Conservation (phyloP, 1,284 basidiomycete species). For the Pseudozyma flocculosa region DNA sequence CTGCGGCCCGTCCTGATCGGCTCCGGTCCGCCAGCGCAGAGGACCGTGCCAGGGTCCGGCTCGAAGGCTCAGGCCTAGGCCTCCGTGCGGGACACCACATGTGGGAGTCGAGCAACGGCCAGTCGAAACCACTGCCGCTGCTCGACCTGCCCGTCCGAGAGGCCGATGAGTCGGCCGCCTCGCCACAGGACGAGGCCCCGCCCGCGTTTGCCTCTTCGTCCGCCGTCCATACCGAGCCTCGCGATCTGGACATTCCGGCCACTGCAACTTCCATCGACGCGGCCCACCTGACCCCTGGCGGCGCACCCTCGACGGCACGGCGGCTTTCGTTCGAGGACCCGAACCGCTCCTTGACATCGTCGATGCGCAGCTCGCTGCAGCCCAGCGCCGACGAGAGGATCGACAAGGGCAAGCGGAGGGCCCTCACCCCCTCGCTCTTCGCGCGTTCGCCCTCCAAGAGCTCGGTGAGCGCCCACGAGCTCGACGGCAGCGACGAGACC, state of each 20-base stretch:
- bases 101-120: background rate
- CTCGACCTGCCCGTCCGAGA: background rate
- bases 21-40: background rate
- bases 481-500: background rate
- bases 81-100: background rate
- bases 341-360: too few species aligned
- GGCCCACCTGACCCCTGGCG: too few species aligned
- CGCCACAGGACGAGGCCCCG: background rate
- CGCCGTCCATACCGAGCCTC: slow-evolving; percentile 13
- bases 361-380: background rate
- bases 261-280: too few species aligned
- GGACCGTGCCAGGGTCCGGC: background rate
- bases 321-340: too few species aligned
- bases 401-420: background rate
- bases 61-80: background rate
- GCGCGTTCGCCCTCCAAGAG: background rate
- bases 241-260: too few species aligned
- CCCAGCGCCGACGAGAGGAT: background rate
- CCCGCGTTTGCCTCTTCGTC: background rate
- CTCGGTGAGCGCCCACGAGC: background rate
- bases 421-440: background rate
- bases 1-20: background rate
- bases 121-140: background rate
- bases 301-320: too few species aligned
- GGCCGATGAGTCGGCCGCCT: background rate